Base-by-base conservation (phyloP, 75 land plant species). In the Larix kaempferi region DNA sequence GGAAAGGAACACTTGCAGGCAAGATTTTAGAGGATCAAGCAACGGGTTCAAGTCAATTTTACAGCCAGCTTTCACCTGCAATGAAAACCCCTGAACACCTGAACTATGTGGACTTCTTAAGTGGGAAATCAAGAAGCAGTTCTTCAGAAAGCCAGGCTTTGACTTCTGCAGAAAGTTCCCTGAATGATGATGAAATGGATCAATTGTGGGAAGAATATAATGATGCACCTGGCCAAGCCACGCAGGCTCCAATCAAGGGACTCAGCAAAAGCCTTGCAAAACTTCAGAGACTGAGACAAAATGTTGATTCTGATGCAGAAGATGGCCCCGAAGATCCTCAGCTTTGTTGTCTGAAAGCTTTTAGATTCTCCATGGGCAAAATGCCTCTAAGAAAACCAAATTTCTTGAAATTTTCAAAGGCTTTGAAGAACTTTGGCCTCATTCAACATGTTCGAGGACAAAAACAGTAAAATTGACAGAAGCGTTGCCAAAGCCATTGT, bases 171-270 rank as follows among this genome's bases (percentile, higher is more conserved):
- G 75, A 25, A 55, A 73, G 75, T 16, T 56, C 56, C 27, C 22
- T 73, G 75, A 26, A 22, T 73, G 75, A 41, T 2, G 75, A 73
- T 16, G 75, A 73, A 27, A 73, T 73, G 75, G 75, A 73, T 55
- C 75, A 44, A 17, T 55, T 73, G 57, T 73, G 75, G 75, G 75
- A 73, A 55, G 75, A 52, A 25, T 73, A 73, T 27, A 73, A 73
- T 54, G 75, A 73, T 73, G 75, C 57, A 14, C 61, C 49, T 44
- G 6, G 49, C 49, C 49, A 44, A 44, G 49, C 5, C 10, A 44
- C 49, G 6, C 10, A 44, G 49, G 49, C 49, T 44, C 49, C 49
- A 12, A 52, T 55, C 75, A 73, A 73, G 57, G 75, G 57, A 25
- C 57, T 73, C 16, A 13, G 25, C 29, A 73, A 55, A 52, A 26